Base-by-base conservation (phyloP, 352 stramenopile species). In the Blastocystis sp. region DNA sequence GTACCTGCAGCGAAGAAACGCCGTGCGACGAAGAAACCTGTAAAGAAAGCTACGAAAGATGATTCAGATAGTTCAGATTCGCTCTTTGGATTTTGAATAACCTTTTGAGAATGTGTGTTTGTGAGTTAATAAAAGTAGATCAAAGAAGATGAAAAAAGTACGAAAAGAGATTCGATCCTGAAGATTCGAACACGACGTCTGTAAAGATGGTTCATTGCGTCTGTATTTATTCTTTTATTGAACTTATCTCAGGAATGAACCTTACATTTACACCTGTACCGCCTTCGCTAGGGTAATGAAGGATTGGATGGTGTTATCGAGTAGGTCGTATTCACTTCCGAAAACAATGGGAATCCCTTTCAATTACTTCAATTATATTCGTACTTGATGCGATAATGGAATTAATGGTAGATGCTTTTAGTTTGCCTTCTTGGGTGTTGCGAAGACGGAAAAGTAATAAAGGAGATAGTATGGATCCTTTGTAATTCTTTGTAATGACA, bases 11-110 rank as follows among this genome's bases (percentile, higher is more conserved):
- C 66, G n/a, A 49, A 52, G 12, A 81, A 63, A 46, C 71, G 71
- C 27, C 61, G 52, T 51, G 52, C 7, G 0, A 43, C 52, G 7
- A 81, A 81, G 71, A 81, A 43, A 24, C 29, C 27, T 1, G 1
- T 7, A 35, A 56, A 81, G 52, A 32, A 81, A 63, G 43, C 21
- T 7, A 57, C 21, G 65, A 77, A 77, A 54, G 63, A 74, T 46
- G 46, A 63, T 21, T 27, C 16, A 21, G 65, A 77, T 46, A 81
- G 71, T 63, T 32, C 35, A 52, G 71, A 81, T 42, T 81, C 71
- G 19, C 52, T 81, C 37, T 81, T 81, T 52, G 71, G 71, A 32
- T 81, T 81, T 81, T 81, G 46, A 63, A 46, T 37, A 21, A 35
- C 24, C 46, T 77, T 77, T 77, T 77, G 65, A 29, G 54, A 61